These are phyloP conservation scores for Aspergillus cavernicola DNA, from an alignment of 495 filamentous ascomycete species.

Conservation along the genomic window DNA sequence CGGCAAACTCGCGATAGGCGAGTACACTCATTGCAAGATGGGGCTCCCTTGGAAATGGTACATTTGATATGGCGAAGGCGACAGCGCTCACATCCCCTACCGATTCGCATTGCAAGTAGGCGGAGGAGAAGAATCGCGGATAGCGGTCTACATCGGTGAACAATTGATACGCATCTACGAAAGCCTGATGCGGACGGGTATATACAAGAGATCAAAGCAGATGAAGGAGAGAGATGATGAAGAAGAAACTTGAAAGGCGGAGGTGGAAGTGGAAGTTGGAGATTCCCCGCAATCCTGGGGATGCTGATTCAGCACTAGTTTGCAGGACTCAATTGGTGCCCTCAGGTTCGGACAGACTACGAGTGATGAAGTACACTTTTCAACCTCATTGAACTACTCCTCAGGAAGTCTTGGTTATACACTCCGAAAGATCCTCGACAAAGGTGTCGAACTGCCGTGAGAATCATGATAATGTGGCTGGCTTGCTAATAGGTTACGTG, in stretches of 20 bases:
- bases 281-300: not conserved
- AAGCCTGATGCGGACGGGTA: too few species aligned
- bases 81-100: conserved; percentile 38
- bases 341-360: not conserved
- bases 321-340: not conserved
- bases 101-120: conserved; percentile 33
- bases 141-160: not conserved
- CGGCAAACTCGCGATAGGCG: conserved; percentile 32
- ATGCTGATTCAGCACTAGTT: not conserved
- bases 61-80: conserved; percentile 41
- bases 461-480: not conserved
- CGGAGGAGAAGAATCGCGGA: not conserved
- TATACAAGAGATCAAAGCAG: not conserved
- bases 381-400: too few species aligned
- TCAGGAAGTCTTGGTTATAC: too few species aligned
- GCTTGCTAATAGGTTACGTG: not conserved
- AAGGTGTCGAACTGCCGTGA: too few species aligned
- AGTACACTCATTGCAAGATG: conserved; percentile 31
- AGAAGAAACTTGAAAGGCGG: not conserved
- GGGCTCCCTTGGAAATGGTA: conserved; percentile 26
- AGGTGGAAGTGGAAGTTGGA: not conserved
- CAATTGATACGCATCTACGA: too few species aligned
- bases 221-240: not conserved
- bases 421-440: too few species aligned
- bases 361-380: not conserved